Base-by-base conservation (phyloP, 2,329 filamentous ascomycete species). In the Orbilia brochopaga region DNA sequence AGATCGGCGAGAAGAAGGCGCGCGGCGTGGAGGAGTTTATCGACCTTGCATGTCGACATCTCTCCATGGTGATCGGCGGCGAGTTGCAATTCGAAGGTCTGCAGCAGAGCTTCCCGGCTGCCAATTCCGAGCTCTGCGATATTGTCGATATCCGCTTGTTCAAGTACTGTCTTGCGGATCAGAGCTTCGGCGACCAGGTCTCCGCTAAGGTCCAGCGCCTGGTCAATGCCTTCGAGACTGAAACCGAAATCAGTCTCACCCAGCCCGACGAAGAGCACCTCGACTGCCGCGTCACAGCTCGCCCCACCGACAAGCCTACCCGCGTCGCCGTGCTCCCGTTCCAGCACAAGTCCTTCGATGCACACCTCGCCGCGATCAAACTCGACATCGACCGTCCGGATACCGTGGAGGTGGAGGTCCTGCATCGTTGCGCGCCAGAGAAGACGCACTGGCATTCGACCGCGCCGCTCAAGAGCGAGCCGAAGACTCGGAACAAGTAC, bases 401-500 rank as follows among this genome's bases (percentile, higher is more conserved):
- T 13, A 23, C 51, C 6, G 24, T 17, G 8, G 35, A 46, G 51
- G 19, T 48, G 5, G 40, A 32, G 17, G 23, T 30, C 2, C 35
- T 60, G 11, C 48, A 70, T 17, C 58, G 59, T 13, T 24, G 51
- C n/a, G 59, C 55, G 1, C 59, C 30, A n/a, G 66, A 70, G 46
- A 60, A 30, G 11, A 70, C 66, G 3, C 59, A 70, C 30, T 69
- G 58, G 65, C 66, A 70, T 44, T 53, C 53, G 4, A 64, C 59
- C 42, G 65, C 66, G 74, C 69, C 57, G 40, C 52, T 66, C 13
- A 80, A 77, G 75, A 76, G 80, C 74, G 79, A 78, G 55, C 79
- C 78, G 59, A 80, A 77, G 69, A 80, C 81, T 5, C 79, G 30
- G 2, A 42, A 51, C 23, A 64, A 64, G n/a, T 70, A 53, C 53